Percentiles rank a stretch among this genome's conserved stretches.
These are phyloP conservation scores for Grigorovia transvaalensis DNA, from an alignment of 805 yeast genomes.

Conservation along the genomic window DNA sequence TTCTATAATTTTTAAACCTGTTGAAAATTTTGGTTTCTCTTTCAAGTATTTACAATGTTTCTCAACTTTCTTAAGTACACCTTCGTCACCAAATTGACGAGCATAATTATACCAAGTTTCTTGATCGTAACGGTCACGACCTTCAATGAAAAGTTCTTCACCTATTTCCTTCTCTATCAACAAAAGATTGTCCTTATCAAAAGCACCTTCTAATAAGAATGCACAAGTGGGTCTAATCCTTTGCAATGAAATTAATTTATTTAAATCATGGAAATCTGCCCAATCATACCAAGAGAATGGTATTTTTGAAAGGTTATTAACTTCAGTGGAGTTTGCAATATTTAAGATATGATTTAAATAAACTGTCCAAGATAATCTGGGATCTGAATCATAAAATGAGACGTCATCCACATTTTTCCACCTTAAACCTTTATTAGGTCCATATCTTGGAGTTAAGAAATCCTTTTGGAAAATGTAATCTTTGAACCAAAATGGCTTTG, in stretches of 20 bases:
- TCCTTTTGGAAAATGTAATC: constrained; percentile 14
- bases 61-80: neutral
- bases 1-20: constrained; percentile 8
- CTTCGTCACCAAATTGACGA: constrained; percentile 2
- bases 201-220: constrained; percentile 15
- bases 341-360: constrained; percentile 33
- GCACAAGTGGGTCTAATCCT: constrained; percentile 11
- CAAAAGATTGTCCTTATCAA: constrained; percentile 9
- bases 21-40: constrained; percentile 4
- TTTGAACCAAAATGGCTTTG: constrained; percentile 14
- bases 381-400: constrained; percentile 42
- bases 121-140: constrained; percentile 15
- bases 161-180: constrained; percentile 13
- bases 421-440: constrained; percentile 11
- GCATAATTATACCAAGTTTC: constrained; percentile 8
- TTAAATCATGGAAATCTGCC: constrained; percentile 36
- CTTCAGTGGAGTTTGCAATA: neutral
- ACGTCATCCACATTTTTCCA: constrained; percentile 14
- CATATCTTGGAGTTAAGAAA: constrained; percentile 13
- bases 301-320: constrained; percentile 12
- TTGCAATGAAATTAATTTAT: constrained; percentile 26
- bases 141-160: constrained; percentile 13
- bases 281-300: constrained; percentile 54
- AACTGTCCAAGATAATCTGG: constrained; percentile 43
- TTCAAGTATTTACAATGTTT: constrained; percentile 1